Evolutionary conservation across 2,329 filamentous ascomycete genomes (phyloP).

Genomic region (Microdochium bolleyi): DNA sequence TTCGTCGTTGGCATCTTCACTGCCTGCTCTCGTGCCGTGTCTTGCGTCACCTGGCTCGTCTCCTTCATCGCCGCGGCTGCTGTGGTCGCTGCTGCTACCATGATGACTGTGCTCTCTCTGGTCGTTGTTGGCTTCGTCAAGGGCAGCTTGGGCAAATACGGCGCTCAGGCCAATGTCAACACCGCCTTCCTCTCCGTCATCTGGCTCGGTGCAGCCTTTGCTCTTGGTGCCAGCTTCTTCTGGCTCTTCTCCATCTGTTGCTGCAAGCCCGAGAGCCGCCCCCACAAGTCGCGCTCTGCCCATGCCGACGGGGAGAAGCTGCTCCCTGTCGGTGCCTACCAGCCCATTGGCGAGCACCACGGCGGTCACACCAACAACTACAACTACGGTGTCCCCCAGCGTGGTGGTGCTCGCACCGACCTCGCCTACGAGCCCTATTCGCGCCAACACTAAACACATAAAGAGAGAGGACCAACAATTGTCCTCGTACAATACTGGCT

Average conservation of each 20-base stretch:
- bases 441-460: slow-evolving; percentile 20
- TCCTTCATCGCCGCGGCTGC: slow-evolving; percentile 51
- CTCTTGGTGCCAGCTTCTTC: slow-evolving; percentile 71
- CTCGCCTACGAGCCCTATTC: slow-evolving; percentile 58
- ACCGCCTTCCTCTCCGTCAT: slow-evolving; percentile 60
- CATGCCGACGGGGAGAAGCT: slow-evolving; percentile 41
- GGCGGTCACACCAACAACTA: slow-evolving; percentile 20
- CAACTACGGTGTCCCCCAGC: slow-evolving; percentile 30
- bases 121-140: slow-evolving; percentile 64
- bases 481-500: too few relatives aligned
- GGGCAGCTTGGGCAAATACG: slow-evolving; percentile 59
- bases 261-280: slow-evolving; percentile 58
- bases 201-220: slow-evolving; percentile 77
- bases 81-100: slow-evolving; percentile 56
- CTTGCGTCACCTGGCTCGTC: slow-evolving; percentile 74
- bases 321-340: slow-evolving; percentile 32
- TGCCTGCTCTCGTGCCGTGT: slow-evolving; percentile 74
- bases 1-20: slow-evolving; percentile 74
- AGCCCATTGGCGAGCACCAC: slow-evolving; percentile 32
- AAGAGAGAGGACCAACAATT: not conserved
- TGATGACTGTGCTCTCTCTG: slow-evolving; percentile 67
- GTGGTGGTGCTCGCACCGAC: slow-evolving; percentile 35
- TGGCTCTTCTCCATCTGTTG: slow-evolving; percentile 91
- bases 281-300: slow-evolving; percentile 15
- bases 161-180: slow-evolving; percentile 61